These are phyloP conservation scores for Xylaria sp. DNA, from an alignment of 2,329 filamentous ascomycete species.

Conservation along the genomic window DNA sequence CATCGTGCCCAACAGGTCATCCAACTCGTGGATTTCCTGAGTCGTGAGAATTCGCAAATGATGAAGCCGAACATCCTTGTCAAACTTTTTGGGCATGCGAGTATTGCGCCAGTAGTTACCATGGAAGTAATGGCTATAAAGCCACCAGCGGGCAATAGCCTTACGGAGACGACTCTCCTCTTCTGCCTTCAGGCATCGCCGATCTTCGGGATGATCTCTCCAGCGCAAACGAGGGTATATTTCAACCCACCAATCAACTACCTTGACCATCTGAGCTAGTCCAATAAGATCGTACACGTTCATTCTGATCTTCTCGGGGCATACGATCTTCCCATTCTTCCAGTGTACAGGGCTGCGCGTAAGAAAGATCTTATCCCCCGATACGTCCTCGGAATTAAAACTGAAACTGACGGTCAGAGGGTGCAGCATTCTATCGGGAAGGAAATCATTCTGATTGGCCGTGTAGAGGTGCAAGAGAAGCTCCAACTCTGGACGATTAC, in stretches of 20 bases:
- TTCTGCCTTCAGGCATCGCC: slow-evolving; percentile 56
- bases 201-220: slow-evolving; percentile 59
- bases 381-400: slow-evolving; percentile 26
- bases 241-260: slow-evolving; percentile 55
- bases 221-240: slow-evolving; percentile 57
- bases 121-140: slow-evolving; percentile 65
- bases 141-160: slow-evolving; percentile 66
- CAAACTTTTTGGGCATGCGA: slow-evolving; percentile 39
- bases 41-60: slow-evolving; percentile 46
- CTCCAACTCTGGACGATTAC: slow-evolving; percentile 56
- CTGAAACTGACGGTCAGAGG: slow-evolving; percentile 44
- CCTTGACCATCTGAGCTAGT: slow-evolving; percentile 50
- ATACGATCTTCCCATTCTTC: slow-evolving; percentile 40
- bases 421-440: slow-evolving; percentile 42
- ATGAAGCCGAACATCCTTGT: slow-evolving; percentile 44
- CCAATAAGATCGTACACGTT: slow-evolving; percentile 44
- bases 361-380: slow-evolving; percentile 37
- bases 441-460: slow-evolving; percentile 51
- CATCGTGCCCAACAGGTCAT: slow-evolving; percentile 42
- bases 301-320: slow-evolving; percentile 43
- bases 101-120: slow-evolving; percentile 52
- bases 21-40: slow-evolving; percentile 46
- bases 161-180: slow-evolving; percentile 62
- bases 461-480: slow-evolving; percentile 61
- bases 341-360: slow-evolving; percentile 38